Base-by-base conservation (phyloP, 2,329 filamentous ascomycete species). In the Fusarium austroafricanum region DNA sequence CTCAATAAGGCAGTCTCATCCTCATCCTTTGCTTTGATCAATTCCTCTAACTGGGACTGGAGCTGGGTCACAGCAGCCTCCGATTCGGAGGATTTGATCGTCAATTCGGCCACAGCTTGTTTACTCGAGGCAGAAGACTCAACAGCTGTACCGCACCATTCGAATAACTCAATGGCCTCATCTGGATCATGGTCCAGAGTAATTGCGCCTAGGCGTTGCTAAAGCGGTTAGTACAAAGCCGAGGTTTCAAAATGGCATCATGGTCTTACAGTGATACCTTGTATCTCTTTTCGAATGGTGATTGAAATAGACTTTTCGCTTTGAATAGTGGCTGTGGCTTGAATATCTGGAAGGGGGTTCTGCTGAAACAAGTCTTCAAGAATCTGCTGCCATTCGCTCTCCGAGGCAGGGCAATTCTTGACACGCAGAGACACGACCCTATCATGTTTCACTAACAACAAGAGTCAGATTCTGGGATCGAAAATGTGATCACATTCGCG, bases 191-290 rank as follows among this genome's bases (percentile, higher is more conserved):
- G 80, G 37, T 80, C 78, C 5, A 94, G 79, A 6, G 82, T 80
- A 61, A 94, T 84, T 21, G 85, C 80, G 33, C 92, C 92, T n/a
- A 93, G 84, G 28, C 84, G 87, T 89, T 91, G 89, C 89, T 91
- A 67, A 53, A 46, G 33, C 23, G 39, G 59, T 79, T 65, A 75
- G 69, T 59, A 59, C 46, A 18, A 38, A 50, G 45, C 14, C 54
- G 29, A n/a, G 43, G 63, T 57, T 65, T 61, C 37, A 64, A 29
- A 55, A 62, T 58, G 37, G 60, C 39, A 51, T 40, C 49, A 45
- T 61, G 21, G 37, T 38, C 85, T 67, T 81, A 90, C 90, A 60
- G 88, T 91, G 70, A 93, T 92, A 42, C 89, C 90, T 66, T 88
- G 83, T 38, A 90, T 84, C 56, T 88, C 86, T 74, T 89, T 90